Evolutionary conservation across 345 rosid species (phyloP).

Genomic region (Pugionium cornutum): DNA sequence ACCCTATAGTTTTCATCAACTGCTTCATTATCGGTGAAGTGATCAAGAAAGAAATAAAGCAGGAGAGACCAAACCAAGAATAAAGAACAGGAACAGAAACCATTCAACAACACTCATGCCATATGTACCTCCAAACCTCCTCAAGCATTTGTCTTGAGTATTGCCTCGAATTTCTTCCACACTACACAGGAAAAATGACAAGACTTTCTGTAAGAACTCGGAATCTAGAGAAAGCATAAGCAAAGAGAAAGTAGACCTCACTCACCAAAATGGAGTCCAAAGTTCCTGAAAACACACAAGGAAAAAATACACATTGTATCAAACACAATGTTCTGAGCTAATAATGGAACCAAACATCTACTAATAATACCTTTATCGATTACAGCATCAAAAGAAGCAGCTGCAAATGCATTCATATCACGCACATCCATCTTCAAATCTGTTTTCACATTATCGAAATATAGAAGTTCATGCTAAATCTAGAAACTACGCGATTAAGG

Average conservation of each 20-base stretch:
- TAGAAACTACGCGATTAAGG: not conserved
- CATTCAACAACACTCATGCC: constrained; percentile 7
- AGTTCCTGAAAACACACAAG: constrained; percentile 58
- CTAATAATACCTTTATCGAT: constrained; percentile 67
- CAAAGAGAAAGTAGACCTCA: constrained; percentile 12
- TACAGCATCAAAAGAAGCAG: constrained; percentile 69
- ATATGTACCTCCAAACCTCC: constrained; percentile 73
- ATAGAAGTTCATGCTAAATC: not conserved
- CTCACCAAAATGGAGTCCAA: constrained; percentile 90
- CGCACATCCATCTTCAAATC: constrained; percentile 79
- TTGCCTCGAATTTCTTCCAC: constrained; percentile 69
- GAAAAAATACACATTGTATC: not conserved
- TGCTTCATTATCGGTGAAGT: constrained; percentile 82
- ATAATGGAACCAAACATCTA: not conserved
- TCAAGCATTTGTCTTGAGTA: constrained; percentile 70
- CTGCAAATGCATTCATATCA: constrained; percentile 64
- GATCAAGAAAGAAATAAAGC: constrained; percentile 55
- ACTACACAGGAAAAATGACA: constrained; percentile 43
- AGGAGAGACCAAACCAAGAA: constrained; percentile 25
- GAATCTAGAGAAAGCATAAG: not conserved
- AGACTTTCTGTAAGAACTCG: constrained; percentile 12
- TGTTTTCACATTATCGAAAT: constrained; percentile 32
- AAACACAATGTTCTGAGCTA: constrained; percentile 5
- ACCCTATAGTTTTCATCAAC: constrained; percentile 93
- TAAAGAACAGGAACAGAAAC: constrained; percentile 4